These are phyloP conservation scores for Polychaeton citri DNA, from an alignment of 2,329 filamentous ascomycete genomes.

Conservation along the genomic window DNA sequence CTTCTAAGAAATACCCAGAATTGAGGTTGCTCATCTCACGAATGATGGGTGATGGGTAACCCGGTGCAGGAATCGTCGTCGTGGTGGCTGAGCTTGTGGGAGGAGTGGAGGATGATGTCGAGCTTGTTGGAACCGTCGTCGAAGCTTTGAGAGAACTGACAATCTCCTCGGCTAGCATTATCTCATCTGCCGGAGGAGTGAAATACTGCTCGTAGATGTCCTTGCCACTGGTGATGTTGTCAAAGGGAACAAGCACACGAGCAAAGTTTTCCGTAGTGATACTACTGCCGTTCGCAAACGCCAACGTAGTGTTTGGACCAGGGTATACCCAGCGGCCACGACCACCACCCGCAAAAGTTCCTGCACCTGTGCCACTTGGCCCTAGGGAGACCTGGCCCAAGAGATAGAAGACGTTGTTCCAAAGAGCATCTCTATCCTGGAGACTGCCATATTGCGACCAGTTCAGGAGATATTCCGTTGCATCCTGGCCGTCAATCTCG, in stretches of 20 bases:
- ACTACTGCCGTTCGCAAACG: conserved; percentile 32
- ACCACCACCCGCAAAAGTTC: conserved; percentile 32
- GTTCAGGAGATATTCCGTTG: conserved; percentile 35
- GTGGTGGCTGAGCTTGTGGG: conserved; percentile 5
- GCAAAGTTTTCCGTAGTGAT: conserved; percentile 30
- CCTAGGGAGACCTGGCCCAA: conserved; percentile 31
- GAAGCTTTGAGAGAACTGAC: conserved; percentile 1
- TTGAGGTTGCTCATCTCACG: conserved; percentile 29
- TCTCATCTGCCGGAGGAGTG: conserved; percentile 7
- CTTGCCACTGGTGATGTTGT: conserved; percentile 28
- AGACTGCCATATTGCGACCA: conserved; percentile 34
- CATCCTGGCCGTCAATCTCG: conserved; percentile 45
- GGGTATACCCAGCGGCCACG: conserved; percentile 31
- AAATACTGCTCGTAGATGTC: conserved; percentile 28
- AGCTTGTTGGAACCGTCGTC: conserved; percentile 4
- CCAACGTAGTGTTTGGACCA: conserved; percentile 28
- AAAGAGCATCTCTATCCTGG: conserved; percentile 46
- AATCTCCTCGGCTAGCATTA: conserved; percentile 12
- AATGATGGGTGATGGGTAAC: conserved; percentile 30
- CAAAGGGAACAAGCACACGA: conserved; percentile 26
- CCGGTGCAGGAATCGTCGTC: conserved; percentile 22
- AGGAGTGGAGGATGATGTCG: conserved; percentile 5
- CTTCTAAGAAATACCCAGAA: conserved; percentile 33
- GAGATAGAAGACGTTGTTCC: conserved; percentile 36
- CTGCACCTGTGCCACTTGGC: conserved; percentile 25